Evolutionary conservation across 345 rosid genomes (phyloP), one percentile per base, ranked within the genome.

Genomic region (Euphorbia peplus): DNA sequence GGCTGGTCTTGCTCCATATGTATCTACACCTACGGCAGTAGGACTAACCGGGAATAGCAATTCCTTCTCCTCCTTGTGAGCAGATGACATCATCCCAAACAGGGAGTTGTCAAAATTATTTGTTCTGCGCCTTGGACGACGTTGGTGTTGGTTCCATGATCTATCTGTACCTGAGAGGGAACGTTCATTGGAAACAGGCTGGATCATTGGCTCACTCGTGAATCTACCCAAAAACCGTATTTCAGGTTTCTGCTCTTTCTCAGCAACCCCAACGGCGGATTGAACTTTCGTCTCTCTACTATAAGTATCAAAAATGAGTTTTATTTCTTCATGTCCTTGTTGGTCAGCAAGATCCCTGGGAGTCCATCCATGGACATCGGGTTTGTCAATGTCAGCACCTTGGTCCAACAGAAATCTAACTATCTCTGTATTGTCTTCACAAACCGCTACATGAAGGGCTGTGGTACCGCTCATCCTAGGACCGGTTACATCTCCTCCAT

Each of bases 281-380:
- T 73, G 83, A 4, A 65, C 60, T 76, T 73, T 75, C 18, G 73
- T 57, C n/a, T 83, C 86, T 32, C 59, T 42, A 25, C 61, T 47
- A 35, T 22, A 21, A 11, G 88, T 72, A 62, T 82, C 67, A 67
- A 91, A 89, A 8, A 91, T 37, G 29, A 24, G 22, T 76, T 81
- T 85, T 63, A 91, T 89, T 47, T 91, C 91, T 60, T 89, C 95
- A 18, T 88, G 97, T 4, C 91, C 95, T 65, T 91, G 96, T 73
- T 91, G 96, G 16, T 91, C 96, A 14, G 96, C 97, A 60, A 93
- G 84, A 68, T 80, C 87, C 72, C 77, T 78, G 0, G 96, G 82
- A 6, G 87, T 86, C 96, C 98, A 91, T 18, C 87, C 80, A 4
- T 82, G 80, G 73, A 57, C 65, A 46, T 89, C 97, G 0, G 79